Evolutionary conservation across 371 early-diverging fungal species (phyloP), one percentile per base, ranked within the genome.

Genomic region (Chytridium lagenaria): DNA sequence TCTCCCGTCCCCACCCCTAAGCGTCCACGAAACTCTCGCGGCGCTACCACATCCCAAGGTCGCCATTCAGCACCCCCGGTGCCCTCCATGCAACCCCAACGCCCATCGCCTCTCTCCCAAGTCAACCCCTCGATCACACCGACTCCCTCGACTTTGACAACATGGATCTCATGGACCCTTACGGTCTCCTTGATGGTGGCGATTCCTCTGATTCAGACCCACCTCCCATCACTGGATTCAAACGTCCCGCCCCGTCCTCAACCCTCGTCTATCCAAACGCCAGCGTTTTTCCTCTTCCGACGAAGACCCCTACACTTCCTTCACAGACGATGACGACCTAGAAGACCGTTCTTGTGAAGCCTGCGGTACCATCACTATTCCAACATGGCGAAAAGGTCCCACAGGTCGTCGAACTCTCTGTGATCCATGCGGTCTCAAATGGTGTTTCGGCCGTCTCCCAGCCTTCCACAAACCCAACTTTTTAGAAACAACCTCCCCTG

Each of bases 131-230:
- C 19, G 44, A 44, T 19, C 44, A 44, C 52, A 38, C 30, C 52
- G 50, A 50, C 36, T 51, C 49, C 39, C 2, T 50, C 36, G 75
- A 75, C 22, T 63, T 50, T 5, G 71, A 75, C 57, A 72, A 36
- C 23, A 30, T 49, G 23, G 76, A 76, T 22, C 44, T 76, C 2
- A 76, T 76, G 76, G 76, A 76, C 34, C 76, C 76, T 23, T 63
- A 71, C 49, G 50, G 59, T 59, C 40, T 70, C 3, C 70, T 70
- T 33, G 70, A 70, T 38, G 50, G 28, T 34, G 23, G 23, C 15
- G 33, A 61, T 2, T 37, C 26, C 34, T 28, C 30, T 15, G 70
- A 70, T 39, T 61, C 61, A 7, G 7, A 52, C 55, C 26, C 26
- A 15, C 26, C 55, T 52, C 55, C 5, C 55, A 52, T n/a, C n/a